phyloP scores from a whole-genome alignment of 306 rosid species.

The Luffa aegyptiaca region DNA sequence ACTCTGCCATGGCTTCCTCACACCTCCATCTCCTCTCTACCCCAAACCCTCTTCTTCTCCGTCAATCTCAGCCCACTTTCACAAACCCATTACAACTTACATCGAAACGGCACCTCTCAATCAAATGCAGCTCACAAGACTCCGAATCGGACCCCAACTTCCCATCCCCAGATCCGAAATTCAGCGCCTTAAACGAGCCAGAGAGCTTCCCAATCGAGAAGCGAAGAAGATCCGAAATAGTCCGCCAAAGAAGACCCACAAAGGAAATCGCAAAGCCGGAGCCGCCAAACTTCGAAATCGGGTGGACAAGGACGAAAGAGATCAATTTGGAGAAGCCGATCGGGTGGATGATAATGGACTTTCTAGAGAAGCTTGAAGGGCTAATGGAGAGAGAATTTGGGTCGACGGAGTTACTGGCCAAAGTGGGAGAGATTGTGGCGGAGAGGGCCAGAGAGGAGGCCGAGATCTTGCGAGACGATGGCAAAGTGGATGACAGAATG shows the following conservation, averaged over 20 bases:
- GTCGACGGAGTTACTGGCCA: slow-evolving; percentile 52
- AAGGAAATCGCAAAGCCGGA: slow-evolving; percentile 31
- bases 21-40: slow-evolving; percentile 23
- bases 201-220: slow-evolving; percentile 69
- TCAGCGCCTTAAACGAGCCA: slow-evolving; percentile 43
- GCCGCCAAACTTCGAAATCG: slow-evolving; percentile 77
- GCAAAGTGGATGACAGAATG: slow-evolving; percentile 86
- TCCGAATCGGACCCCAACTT: slow-evolving; percentile 26
- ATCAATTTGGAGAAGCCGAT: slow-evolving; percentile 59
- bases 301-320: slow-evolving; percentile 90
- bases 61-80: slow-evolving; percentile 12
- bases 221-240: slow-evolving; percentile 68
- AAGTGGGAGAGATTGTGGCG: slow-evolving; percentile 78
- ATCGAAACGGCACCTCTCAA: slow-evolving; percentile 25
- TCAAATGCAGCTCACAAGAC: slow-evolving; percentile 26
- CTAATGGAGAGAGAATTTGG: slow-evolving; percentile 77
- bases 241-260: slow-evolving; percentile 28
- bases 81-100: slow-evolving; percentile 16
- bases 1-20: slow-evolving; percentile 54
- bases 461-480: slow-evolving; percentile 57
- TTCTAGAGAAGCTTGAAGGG: slow-evolving; percentile 68
- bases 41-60: slow-evolving; percentile 16
- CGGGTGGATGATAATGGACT: slow-evolving; percentile 70
- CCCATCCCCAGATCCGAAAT: slow-evolving; percentile 35
- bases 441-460: slow-evolving; percentile 92